A percentile compares a stretch with the other conserved stretches of the same genome.
phyloP scores from a whole-genome alignment of 148 eudicot species.

The Amaranthus hypochondriacus region DNA sequence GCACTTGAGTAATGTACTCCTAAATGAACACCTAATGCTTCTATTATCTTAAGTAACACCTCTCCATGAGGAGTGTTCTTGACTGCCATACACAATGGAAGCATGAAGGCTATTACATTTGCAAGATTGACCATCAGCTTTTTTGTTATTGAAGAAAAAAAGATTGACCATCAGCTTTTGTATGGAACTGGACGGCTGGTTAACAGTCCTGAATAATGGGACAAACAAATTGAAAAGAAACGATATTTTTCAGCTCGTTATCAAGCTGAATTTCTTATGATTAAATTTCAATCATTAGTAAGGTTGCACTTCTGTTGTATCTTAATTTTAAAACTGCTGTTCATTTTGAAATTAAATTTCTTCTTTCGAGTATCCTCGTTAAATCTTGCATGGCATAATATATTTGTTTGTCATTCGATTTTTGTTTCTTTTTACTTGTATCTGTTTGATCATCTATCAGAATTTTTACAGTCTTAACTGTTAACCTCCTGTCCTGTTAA shows the following conservation, averaged over 20 bases:
- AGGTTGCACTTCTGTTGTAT: neutral
- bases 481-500: neutral
- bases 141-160: too few species aligned
- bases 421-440: neutral
- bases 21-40: neutral
- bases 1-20: neutral
- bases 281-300: neutral
- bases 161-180: too few species aligned
- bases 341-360: neutral
- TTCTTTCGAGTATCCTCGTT: neutral
- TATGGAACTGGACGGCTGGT: neutral
- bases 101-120: neutral
- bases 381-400: neutral
- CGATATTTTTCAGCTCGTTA: neutral
- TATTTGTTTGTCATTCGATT: constrained; percentile 1
- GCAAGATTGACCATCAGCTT: neutral
- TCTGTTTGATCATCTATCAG: neutral
- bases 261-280: neutral
- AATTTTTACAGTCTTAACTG: neutral
- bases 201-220: neutral
- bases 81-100: neutral
- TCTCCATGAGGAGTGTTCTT: neutral
- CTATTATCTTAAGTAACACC: too few species aligned
- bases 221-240: neutral
- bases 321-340: neutral